Conservation (phyloP, 140 eudicot species). For the Erigeron philadelphicus region DNA sequence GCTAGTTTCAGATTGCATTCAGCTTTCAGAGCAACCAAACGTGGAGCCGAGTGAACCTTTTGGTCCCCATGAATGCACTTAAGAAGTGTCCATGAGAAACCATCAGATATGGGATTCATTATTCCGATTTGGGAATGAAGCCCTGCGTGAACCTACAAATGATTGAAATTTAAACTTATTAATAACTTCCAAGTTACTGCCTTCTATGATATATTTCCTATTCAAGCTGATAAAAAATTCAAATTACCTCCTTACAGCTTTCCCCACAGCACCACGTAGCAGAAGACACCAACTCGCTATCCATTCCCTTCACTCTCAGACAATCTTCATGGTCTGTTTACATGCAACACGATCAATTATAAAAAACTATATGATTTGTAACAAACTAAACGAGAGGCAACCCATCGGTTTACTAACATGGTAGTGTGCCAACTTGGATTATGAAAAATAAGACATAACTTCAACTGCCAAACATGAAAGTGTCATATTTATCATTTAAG, state of each 20-base stretch:
- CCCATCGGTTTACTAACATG: not conserved
- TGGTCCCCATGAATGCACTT: slow-evolving; percentile 88
- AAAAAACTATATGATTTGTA: not conserved
- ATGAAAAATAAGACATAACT: not conserved
- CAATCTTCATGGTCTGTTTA: slow-evolving; percentile 79
- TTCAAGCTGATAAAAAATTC: slow-evolving; percentile 11
- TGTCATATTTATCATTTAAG: not conserved
- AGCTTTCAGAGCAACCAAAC: slow-evolving; percentile 73
- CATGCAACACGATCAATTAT: slow-evolving; percentile 20
- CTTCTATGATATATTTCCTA: slow-evolving; percentile 6
- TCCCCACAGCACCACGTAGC: slow-evolving; percentile 75
- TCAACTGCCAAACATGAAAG: slow-evolving; percentile 7
- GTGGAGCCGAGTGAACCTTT: slow-evolving; percentile 63
- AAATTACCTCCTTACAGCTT: slow-evolving; percentile 65
- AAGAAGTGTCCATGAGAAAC: slow-evolving; percentile 73
- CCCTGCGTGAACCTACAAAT: slow-evolving; percentile 69
- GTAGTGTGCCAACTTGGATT: not conserved
- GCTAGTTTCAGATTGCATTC: slow-evolving; percentile 95
- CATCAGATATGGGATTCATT: slow-evolving; percentile 52
- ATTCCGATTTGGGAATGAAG: slow-evolving; percentile 73
- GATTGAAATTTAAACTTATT: slow-evolving; percentile 1
- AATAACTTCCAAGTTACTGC: slow-evolving; percentile 6
- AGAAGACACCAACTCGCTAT: slow-evolving; percentile 32
- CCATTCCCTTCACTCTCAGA: slow-evolving; percentile 36
- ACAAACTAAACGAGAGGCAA: not conserved